A percentile compares a stretch with the other conserved stretches of the same genome.
These are phyloP conservation scores for Pezicula rhizophila DNA, from an alignment of 2,329 filamentous ascomycete species.

Conservation along the genomic window DNA sequence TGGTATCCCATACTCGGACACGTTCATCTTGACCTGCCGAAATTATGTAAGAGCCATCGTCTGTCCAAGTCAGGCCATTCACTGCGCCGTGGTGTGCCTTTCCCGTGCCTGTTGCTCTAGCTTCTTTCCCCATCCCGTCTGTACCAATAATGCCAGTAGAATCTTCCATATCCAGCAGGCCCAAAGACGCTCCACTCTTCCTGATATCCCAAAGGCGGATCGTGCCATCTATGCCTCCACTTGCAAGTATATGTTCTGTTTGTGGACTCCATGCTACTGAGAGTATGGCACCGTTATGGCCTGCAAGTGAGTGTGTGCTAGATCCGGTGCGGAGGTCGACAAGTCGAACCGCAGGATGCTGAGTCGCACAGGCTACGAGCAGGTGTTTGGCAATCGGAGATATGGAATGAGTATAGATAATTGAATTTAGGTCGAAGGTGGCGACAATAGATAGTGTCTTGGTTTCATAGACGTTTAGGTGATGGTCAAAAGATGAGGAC, in stretches of 20 bases:
- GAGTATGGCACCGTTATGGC: constrained; percentile 61
- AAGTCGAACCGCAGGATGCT: constrained; percentile 76
- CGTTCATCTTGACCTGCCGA: constrained; percentile 78
- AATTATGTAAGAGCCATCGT: constrained; percentile 69
- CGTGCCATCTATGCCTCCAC: constrained; percentile 77
- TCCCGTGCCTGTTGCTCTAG: constrained; percentile 42
- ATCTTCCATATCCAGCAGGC: constrained; percentile 78
- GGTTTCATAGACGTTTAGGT: constrained; percentile 69
- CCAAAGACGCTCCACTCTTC: constrained; percentile 69
- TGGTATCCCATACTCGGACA: constrained; percentile 81
- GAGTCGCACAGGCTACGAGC: constrained; percentile 81
- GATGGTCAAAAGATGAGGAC: constrained; percentile 72
- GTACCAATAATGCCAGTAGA: constrained; percentile 57
- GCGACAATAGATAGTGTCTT: constrained; percentile 54
- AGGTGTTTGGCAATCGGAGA: constrained; percentile 68
- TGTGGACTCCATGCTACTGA: constrained; percentile 77
- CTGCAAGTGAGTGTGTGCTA: constrained; percentile 63
- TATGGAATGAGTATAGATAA: constrained; percentile 70
- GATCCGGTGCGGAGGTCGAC: constrained; percentile 82
- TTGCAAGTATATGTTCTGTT: constrained; percentile 73
- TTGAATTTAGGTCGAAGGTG: constrained; percentile 61
- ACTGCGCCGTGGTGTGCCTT: constrained; percentile 76
- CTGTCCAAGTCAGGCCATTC: constrained; percentile 80
- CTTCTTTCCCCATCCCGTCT: constrained; percentile 24
- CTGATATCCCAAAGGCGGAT: constrained; percentile 85